These are phyloP conservation scores for Speleostelium caveatum DNA, from an alignment of 78 protist species.

Conservation along the genomic window DNA sequence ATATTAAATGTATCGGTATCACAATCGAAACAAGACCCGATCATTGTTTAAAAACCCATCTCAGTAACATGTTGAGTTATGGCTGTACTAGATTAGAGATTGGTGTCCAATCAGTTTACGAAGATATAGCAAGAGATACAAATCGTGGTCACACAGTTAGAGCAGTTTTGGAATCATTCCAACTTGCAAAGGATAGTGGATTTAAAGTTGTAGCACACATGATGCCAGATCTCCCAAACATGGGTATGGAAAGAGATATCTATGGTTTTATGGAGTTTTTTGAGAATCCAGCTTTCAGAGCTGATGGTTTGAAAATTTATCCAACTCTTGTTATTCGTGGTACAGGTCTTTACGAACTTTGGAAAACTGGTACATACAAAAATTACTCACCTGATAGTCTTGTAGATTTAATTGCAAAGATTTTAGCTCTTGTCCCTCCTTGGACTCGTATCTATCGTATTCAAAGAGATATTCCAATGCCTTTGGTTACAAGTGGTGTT, in stretches of 20 bases:
- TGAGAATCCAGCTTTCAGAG: constrained; percentile 93
- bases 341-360: constrained; percentile 92
- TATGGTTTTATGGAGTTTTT: constrained; percentile 89
- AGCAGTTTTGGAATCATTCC: constrained; percentile 87
- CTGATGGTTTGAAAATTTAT: constrained; percentile 97
- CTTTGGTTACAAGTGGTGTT: constrained; percentile 95
- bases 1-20: constrained; percentile 94
- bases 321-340: constrained; percentile 98
- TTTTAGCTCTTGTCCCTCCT: constrained; percentile 94
- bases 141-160: constrained; percentile 95
- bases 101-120: constrained; percentile 96
- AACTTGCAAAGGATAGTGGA: constrained; percentile 93
- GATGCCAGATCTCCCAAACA: constrained; percentile 99
- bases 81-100: constrained; percentile 97
- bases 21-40: constrained; percentile 99
- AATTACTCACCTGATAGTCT: constrained; percentile 83
- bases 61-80: constrained; percentile 83
- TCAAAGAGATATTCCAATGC: constrained; percentile 98
- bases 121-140: constrained; percentile 92
- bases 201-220: constrained; percentile 97
- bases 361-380: constrained; percentile 90
- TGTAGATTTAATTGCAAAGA: constrained; percentile 87
- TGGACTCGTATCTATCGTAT: constrained; percentile 97
- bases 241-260: constrained; percentile 90
- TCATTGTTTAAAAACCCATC: constrained; percentile 93